These are phyloP conservation scores for Xylaria intraflava DNA, from an alignment of 495 filamentous ascomycete species.

Conservation along the genomic window DNA sequence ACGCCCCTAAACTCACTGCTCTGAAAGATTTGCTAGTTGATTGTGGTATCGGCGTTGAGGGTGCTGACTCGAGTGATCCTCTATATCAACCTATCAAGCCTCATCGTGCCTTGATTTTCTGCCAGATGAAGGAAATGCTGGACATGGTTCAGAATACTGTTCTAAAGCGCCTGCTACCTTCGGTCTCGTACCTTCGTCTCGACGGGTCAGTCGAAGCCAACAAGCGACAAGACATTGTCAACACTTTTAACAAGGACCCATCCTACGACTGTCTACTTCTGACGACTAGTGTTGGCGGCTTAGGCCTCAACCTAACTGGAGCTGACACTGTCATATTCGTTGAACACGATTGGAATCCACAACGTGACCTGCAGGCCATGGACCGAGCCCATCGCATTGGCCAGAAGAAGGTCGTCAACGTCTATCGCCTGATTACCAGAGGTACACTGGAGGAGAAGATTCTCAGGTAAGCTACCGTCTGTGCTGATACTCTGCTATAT, in stretches of 20 bases:
- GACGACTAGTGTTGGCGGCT: constrained; percentile 89
- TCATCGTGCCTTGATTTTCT: constrained; percentile 94
- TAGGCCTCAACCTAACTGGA: constrained; percentile 92
- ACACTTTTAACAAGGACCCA: constrained; percentile 95
- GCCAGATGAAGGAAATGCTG: constrained; percentile 99
- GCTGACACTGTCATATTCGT: constrained; percentile 99
- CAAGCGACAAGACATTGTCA: constrained; percentile 91
- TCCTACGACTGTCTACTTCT: constrained; percentile 88
- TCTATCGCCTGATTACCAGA: constrained; percentile 93
- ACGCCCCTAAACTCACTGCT: constrained; percentile 89
- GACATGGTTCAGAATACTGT: constrained; percentile 96
- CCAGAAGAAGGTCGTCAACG: constrained; percentile 99
- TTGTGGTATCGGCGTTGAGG: constrained; percentile 83
- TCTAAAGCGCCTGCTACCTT: constrained; percentile 74
- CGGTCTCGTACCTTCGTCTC: constrained; percentile 80
- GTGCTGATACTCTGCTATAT: background rate
- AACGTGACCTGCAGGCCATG: constrained; percentile 98
- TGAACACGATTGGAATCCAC: constrained; percentile 99
- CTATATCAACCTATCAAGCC: constrained; percentile 74
- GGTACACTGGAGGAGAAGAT: constrained; percentile 99
- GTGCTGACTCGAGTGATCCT: constrained; percentile 56
- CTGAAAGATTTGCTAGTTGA: constrained; percentile 85
- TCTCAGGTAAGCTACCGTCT: constrained; percentile 37
- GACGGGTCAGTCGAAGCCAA: constrained; percentile 88
- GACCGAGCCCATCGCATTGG: constrained; percentile 97